Conservation (phyloP, 2,329 filamentous ascomycete species). For the Phaeophleospora eucalypticola region DNA sequence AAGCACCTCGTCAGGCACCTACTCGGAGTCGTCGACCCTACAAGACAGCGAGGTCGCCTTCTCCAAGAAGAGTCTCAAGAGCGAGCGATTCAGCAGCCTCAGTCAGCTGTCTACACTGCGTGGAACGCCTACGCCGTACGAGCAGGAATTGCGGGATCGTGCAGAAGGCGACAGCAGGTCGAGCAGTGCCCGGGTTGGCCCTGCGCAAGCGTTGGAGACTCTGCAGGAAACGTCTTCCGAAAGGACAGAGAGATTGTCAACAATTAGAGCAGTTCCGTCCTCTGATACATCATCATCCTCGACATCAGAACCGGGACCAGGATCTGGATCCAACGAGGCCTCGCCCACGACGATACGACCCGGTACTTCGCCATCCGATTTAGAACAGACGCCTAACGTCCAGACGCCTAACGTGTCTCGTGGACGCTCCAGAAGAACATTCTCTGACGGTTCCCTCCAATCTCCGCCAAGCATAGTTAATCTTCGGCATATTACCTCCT, state of each 20-base stretch:
- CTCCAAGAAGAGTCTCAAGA: conserved; percentile 18
- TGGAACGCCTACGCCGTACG: conserved; percentile 28
- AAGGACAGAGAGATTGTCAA: conserved; percentile 18
- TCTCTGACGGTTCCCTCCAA: conserved; percentile 16
- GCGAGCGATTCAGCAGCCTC: conserved; percentile 26
- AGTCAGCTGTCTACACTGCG: conserved; percentile 29
- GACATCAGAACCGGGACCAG: conserved; percentile 15
- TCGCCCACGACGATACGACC: conserved; percentile 12
- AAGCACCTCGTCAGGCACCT: conserved; percentile 26
- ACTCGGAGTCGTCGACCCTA: conserved; percentile 27
- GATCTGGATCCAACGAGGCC: conserved; percentile 11
- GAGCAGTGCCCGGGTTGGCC: conserved; percentile 11
- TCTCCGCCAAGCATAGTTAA: conserved; percentile 14
- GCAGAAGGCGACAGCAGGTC: conserved; percentile 14
- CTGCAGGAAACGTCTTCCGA: conserved; percentile 28
- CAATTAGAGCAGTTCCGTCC: conserved; percentile 18
- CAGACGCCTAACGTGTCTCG: conserved; percentile 4
- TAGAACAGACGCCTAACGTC: conserved; percentile 11
- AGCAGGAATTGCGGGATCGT: conserved; percentile 22
- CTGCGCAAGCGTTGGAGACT: conserved; percentile 25
- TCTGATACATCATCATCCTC: conserved; percentile 21
- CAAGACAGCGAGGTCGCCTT: conserved; percentile 23
- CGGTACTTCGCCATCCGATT: conserved; percentile 13
- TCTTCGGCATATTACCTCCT: conserved; percentile 13
- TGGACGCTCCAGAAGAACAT: conserved; percentile 12